Evolutionary conservation across 805 yeast species (phyloP).

Genomic region (Yarrowia sp.): DNA sequence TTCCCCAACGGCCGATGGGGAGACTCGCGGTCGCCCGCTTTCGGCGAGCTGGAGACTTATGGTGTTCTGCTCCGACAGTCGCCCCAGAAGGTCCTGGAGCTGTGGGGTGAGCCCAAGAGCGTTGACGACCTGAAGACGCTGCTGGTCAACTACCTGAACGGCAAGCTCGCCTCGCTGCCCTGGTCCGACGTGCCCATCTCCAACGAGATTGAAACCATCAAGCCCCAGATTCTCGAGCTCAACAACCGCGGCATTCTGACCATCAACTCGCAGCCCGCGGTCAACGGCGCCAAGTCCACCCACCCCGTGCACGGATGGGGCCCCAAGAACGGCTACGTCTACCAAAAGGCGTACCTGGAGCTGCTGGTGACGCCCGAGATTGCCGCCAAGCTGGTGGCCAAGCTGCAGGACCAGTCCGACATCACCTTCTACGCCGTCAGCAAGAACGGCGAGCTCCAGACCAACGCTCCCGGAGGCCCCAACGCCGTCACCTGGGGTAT

Average conservation of each 20-base stretch:
- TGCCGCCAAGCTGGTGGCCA: conserved; percentile 55
- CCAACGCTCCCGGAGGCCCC: conserved; percentile 81
- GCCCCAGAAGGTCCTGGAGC: conserved; percentile 74
- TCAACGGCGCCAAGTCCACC: conserved; percentile 76
- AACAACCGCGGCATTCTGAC: conserved; percentile 76
- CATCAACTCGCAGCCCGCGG: conserved; percentile 92
- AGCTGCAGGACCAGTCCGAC: conserved; percentile 55
- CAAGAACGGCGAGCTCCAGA: conserved; percentile 59
- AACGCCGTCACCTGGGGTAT: conserved; percentile 99
- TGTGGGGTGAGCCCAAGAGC: conserved; percentile 85
- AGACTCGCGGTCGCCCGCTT: conserved; percentile 96
- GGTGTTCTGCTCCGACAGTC: conserved; percentile 80
- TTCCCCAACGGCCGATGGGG: conserved; percentile 99
- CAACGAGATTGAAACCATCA: conserved; percentile 71
- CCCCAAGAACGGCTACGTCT: conserved; percentile 88
- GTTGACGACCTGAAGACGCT: conserved; percentile 66
- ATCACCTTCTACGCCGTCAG: conserved; percentile 82
- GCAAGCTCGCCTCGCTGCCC: conserved; percentile 77
- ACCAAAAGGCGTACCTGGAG: conserved; percentile 93
- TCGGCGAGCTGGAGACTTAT: conserved; percentile 84
- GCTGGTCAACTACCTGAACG: conserved; percentile 72
- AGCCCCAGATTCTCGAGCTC: conserved; percentile 63
- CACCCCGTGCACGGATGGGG: conserved; percentile 92
- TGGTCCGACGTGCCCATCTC: conserved; percentile 95
- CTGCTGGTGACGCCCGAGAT: conserved; percentile 72